Evolutionary conservation across 768 basidiomycete genomes (phyloP).

Genomic region (Russula sp.): DNA sequence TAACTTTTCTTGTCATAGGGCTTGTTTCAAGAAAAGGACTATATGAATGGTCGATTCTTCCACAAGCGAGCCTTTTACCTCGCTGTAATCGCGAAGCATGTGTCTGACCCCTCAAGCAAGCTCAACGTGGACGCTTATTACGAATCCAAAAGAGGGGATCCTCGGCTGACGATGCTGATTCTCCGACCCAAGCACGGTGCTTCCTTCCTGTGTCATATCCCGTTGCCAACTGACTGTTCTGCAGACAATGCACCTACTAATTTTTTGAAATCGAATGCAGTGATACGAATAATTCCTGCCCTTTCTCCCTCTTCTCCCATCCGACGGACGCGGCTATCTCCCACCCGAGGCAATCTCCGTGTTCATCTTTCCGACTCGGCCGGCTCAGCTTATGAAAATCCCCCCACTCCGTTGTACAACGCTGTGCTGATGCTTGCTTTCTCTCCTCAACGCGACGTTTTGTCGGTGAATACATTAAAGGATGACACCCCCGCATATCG

Average conservation of each 20-base stretch:
- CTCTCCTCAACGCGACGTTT: slow-evolving; percentile 44
- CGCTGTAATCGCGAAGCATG: slow-evolving; percentile 62
- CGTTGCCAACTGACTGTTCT: background rate
- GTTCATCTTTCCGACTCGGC: slow-evolving; percentile 31
- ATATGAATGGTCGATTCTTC: slow-evolving; percentile 82
- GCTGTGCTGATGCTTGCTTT: slow-evolving; percentile 53
- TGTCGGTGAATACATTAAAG: slow-evolving; percentile 42
- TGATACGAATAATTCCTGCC: slow-evolving; percentile 70
- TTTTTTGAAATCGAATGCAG: slow-evolving; percentile 62
- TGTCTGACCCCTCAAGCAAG: slow-evolving; percentile 41
- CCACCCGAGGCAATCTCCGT: slow-evolving; percentile 65
- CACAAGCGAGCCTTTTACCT: slow-evolving; percentile 91
- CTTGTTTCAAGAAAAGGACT: slow-evolving; percentile 96
- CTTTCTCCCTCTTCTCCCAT: slow-evolving; percentile 58
- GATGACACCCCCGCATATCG: slow-evolving; percentile 51
- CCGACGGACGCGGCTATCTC: slow-evolving; percentile 61
- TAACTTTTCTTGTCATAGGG: slow-evolving; percentile 33
- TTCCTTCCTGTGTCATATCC: slow-evolving; percentile 1
- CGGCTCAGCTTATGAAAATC: slow-evolving; percentile 27
- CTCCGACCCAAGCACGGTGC: slow-evolving; percentile 52
- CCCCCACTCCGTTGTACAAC: slow-evolving; percentile 77
- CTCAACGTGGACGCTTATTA: slow-evolving; percentile 58
- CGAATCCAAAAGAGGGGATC: slow-evolving; percentile 52
- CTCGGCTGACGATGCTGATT: slow-evolving; percentile 60
- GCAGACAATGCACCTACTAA: slow-evolving; percentile 48